These are phyloP conservation scores for Botryotinia narcissicola DNA, from an alignment of 2,329 filamentous ascomycete species.

Conservation along the genomic window DNA sequence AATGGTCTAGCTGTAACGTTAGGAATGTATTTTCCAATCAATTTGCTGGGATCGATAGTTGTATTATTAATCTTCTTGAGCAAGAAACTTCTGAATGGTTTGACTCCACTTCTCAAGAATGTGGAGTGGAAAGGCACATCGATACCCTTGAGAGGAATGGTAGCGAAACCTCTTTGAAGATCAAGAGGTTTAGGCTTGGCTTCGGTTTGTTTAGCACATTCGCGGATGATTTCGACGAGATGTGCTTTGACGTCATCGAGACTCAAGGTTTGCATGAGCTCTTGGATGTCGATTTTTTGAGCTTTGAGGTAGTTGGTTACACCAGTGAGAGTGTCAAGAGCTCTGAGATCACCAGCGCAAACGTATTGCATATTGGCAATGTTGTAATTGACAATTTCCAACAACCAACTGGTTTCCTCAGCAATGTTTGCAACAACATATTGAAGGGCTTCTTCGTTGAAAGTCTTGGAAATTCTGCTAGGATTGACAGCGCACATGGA, in stretches of 20 bases:
- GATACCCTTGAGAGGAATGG: constrained; percentile 93
- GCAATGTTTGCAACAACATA: constrained; percentile 96
- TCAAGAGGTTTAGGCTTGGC: constrained; percentile 85
- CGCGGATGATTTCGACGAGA: constrained; percentile 85
- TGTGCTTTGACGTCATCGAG: constrained; percentile 90
- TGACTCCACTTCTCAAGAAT: constrained; percentile 95
- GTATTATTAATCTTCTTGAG: constrained; percentile 99
- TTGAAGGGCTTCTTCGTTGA: constrained; percentile 95
- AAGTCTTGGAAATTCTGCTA: constrained; percentile 95
- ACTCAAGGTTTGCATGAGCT: constrained; percentile 80
- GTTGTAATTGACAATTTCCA: constrained; percentile 97
- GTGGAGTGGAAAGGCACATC: constrained; percentile 99
- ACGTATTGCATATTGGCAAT: constrained; percentile 75
- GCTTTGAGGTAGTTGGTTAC: constrained; percentile 93
- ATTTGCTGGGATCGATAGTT: constrained; percentile 92
- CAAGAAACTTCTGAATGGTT: constrained; percentile 97
- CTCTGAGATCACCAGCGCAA: constrained; percentile 67
- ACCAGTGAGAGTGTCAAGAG: constrained; percentile 63
- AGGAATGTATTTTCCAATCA: constrained; percentile 98
- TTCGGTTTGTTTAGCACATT: constrained; percentile 81
- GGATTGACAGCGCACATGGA: constrained; percentile 99
- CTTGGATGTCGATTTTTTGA: constrained; percentile 95
- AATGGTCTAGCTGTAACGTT: constrained; percentile 97
- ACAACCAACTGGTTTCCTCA: constrained; percentile 88
- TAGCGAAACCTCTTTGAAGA: constrained; percentile 92